Evolutionary conservation across 2,329 filamentous ascomycete species (phyloP), one percentile per base, ranked within the genome.

Genomic region (Claviceps africana): DNA sequence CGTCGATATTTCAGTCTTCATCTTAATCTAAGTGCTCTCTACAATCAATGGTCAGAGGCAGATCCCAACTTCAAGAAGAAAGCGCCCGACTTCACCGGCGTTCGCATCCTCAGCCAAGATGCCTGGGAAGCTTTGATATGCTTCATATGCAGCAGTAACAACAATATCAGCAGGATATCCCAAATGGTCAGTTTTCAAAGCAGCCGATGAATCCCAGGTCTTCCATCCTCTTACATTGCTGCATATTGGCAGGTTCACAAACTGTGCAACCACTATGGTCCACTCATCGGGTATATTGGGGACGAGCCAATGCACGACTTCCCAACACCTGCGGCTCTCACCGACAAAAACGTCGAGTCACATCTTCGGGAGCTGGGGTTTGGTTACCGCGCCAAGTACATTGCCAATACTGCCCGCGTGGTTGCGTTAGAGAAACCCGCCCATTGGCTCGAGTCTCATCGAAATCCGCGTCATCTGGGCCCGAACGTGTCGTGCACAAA

Each of bases 71-170:
- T 98, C 69, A 85, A 83, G 60, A 85, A 83, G 62, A 88, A 87
- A 59, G 91, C 93, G 0, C 84, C 86, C 0, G 82, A 84, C 52
- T 98, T 98, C 65, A 84, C 85, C 0, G 93, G 94, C 13, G 86
- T 98, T 52, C 83, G 93, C 22, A 96, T 98, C 58, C 72, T 98
- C 45, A 87, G 85, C 60, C 93, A 98, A 70, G 90, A 96, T 72
- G 83, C 91, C 1, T 98, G 94, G 93, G 93, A 98, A 67, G 83
- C 93, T 0, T 74, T 98, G 22, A 74, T 98, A 25, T 84, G 86
- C 53, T 98, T 98, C 68, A 98, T 98, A 57, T 98, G 93, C 75
- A 96, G 90, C 68, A 95, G 89, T 69, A 98, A 98, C 70, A 98
- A 98, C 70, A 96, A 98, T 65, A 98, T 98, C 55, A 78, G 83